Percentiles rank a stretch among this genome's conserved stretches.
Evolutionary conservation across 2,329 filamentous ascomycete species (phyloP).

Genomic region (Diaporthe sp.): DNA sequence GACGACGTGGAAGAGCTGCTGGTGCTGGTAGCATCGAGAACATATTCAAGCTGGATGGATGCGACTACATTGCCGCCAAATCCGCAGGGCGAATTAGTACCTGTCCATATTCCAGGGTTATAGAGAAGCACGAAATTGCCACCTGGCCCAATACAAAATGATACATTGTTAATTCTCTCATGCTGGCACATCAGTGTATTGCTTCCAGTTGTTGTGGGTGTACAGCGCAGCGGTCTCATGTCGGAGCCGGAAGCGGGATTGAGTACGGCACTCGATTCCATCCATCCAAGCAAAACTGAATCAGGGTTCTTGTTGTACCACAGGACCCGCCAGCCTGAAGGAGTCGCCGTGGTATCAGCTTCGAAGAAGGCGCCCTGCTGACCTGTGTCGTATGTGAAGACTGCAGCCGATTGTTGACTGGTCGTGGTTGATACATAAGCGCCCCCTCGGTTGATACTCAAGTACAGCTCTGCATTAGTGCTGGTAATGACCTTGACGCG

Average conservation of each 20-base stretch:
- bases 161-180: background rate
- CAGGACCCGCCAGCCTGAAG: background rate
- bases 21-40: too few relatives aligned
- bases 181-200: background rate
- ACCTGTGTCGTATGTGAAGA: background rate
- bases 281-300: background rate
- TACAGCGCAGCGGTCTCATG: background rate
- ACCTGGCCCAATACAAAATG: background rate
- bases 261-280: background rate
- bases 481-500: too few relatives aligned
- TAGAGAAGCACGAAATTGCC: background rate
- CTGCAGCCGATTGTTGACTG: background rate
- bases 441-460: too few relatives aligned
- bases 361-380: background rate
- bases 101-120: background rate
- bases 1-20: too few relatives aligned
- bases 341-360: background rate
- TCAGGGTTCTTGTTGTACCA: background rate
- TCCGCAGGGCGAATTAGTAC: too few relatives aligned
- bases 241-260: background rate
- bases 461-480: too few relatives aligned
- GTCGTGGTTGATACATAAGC: background rate
- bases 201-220: background rate
- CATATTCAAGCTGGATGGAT: background rate
- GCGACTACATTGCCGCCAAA: background rate